These are phyloP conservation scores for Amanita jacksonii DNA, from an alignment of 768 basidiomycete genomes.

Conservation along the genomic window DNA sequence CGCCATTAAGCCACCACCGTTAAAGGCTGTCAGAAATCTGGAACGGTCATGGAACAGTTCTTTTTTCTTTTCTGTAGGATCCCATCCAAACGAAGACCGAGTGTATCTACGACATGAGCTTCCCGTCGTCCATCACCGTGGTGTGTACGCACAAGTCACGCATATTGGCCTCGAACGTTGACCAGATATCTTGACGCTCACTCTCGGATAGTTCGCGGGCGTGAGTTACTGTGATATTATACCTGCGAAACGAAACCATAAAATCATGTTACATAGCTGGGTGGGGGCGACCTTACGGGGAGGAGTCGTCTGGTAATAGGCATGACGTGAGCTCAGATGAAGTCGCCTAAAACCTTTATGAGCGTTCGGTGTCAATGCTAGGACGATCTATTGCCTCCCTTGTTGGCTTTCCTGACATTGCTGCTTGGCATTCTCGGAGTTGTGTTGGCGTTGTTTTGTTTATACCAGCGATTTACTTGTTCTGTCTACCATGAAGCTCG, in stretches of 20 bases:
- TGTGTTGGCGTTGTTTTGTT: not conserved
- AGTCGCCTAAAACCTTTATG: conserved; percentile 1
- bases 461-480: not conserved
- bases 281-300: not conserved
- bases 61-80: conserved; percentile 40
- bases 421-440: not conserved
- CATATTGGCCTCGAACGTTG: conserved; percentile 52
- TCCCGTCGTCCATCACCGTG: not conserved
- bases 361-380: not conserved
- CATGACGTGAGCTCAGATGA: conserved; percentile 2
- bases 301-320: not conserved
- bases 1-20: conserved; percentile 20
- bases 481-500: conserved; percentile 64
- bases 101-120: conserved; percentile 31
- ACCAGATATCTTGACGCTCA: conserved; percentile 41
- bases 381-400: not conserved
- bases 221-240: not conserved
- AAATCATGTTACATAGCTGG: too few species aligned
- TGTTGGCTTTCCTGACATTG: conserved; percentile 5
- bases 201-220: conserved; percentile 3
- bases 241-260: not conserved
- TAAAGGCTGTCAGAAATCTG: conserved; percentile 46
- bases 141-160: conserved; percentile 24
- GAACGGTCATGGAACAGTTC: conserved; percentile 55
- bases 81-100: conserved; percentile 57